A percentile compares a stretch with the other conserved stretches of the same genome.
phyloP scores from a whole-genome alignment of 1,284 basidiomycete species.

The Rhodotorula mucilaginosa region DNA sequence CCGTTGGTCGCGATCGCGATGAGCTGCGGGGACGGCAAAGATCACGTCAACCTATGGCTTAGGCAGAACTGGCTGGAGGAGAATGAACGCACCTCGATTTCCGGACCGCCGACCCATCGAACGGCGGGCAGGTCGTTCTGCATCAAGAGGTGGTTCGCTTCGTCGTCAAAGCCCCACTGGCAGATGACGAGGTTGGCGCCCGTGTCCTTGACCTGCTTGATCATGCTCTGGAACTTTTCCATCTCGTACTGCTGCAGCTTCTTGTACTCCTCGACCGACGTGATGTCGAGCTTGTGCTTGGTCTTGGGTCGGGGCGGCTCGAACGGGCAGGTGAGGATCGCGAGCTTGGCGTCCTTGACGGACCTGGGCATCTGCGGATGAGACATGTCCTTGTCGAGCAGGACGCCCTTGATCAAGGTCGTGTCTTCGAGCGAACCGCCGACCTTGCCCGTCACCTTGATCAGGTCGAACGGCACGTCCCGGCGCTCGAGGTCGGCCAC shows the following conservation, averaged over 20 bases:
- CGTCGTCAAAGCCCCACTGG: conserved; percentile 99
- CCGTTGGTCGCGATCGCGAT: conserved; percentile 99
- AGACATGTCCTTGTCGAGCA: conserved; percentile 99
- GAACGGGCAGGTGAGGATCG: conserved; percentile 97
- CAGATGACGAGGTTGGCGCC: conserved; percentile 98
- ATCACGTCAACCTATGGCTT: too few relatives aligned
- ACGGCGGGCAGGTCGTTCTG: conserved; percentile 98
- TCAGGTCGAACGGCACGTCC: conserved; percentile 96
- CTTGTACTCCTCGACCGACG: conserved; percentile 95
- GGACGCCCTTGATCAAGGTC: conserved; percentile 85
- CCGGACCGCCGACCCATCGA: conserved; percentile 97
- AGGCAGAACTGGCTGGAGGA: too few relatives aligned
- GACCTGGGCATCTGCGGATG: conserved; percentile 95
- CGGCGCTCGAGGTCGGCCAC: conserved; percentile 92
- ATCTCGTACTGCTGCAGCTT: conserved; percentile 93
- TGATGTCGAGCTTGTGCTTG: conserved; percentile 98
- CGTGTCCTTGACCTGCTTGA: conserved; percentile 93
- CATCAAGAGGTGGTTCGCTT: conserved; percentile 96
- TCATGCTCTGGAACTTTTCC: conserved; percentile 95
- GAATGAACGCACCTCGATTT: conserved; percentile 74
- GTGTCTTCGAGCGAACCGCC: conserved; percentile 96
- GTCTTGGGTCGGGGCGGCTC: conserved; percentile 99
- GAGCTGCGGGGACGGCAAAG: conserved; percentile 56
- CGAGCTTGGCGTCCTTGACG: conserved; percentile 84
- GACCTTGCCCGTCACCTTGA: conserved; percentile 99